Evolutionary conservation across 2,329 filamentous ascomycete species (phyloP).

Genomic region (Penicillium sumatraense): DNA sequence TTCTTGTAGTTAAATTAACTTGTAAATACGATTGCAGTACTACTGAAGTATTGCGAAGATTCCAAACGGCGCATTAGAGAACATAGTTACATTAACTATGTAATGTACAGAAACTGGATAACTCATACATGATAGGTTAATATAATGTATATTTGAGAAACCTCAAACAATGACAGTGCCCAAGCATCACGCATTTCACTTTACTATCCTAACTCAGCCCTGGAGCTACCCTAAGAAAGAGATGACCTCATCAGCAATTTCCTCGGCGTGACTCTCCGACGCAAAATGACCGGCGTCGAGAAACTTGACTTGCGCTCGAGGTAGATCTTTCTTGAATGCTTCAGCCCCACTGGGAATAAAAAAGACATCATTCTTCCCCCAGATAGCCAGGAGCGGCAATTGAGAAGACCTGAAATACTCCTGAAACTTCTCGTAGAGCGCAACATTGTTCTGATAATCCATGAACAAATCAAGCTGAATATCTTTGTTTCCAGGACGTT

Average conservation of each 20-base stretch:
- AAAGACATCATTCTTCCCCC: conserved; percentile 62
- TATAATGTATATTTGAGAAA: too few species aligned
- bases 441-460: conserved; percentile 61
- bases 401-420: conserved; percentile 53
- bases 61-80: too few species aligned
- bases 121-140: too few species aligned
- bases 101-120: too few species aligned
- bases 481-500: conserved; percentile 55
- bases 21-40: too few species aligned
- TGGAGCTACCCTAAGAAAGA: background rate
- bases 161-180: too few species aligned
- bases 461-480: conserved; percentile 62
- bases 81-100: too few species aligned
- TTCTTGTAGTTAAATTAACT: too few species aligned
- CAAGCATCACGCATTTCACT: too few species aligned
- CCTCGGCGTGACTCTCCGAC: conserved; percentile 44
- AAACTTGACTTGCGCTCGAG: conserved; percentile 53
- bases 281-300: conserved; percentile 64
- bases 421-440: conserved; percentile 61
- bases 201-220: too few species aligned
- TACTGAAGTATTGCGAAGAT: too few species aligned
- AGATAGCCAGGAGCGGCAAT: conserved; percentile 61
- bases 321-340: conserved; percentile 57
- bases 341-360: conserved; percentile 55
- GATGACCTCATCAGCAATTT: conserved; percentile 43